These are phyloP conservation scores for Aethionema arabicum DNA, from an alignment of 345 rosid species.

Conservation along the genomic window DNA sequence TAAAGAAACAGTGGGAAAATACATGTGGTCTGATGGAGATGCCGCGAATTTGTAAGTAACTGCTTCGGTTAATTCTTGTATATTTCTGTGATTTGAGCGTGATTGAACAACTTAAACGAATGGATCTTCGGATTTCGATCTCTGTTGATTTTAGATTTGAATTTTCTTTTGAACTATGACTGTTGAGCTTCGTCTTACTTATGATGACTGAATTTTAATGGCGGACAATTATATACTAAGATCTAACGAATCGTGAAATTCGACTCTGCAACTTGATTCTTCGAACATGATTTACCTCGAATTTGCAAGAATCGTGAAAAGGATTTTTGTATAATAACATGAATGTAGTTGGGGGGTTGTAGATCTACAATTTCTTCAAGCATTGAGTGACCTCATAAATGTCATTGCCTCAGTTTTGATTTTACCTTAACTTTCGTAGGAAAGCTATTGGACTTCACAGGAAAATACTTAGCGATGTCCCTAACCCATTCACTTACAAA, in stretches of 20 bases:
- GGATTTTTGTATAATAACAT: slow-evolving; percentile 10
- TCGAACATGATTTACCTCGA: background rate
- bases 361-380: slow-evolving; percentile 7
- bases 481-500: background rate
- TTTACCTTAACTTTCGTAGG: slow-evolving; percentile 35
- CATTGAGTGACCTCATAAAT: background rate
- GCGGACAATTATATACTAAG: background rate
- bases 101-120: background rate
- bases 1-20: slow-evolving; percentile 42
- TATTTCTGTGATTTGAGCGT: background rate
- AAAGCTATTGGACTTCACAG: slow-evolving; percentile 39
- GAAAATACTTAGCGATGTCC: slow-evolving; percentile 34
- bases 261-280: background rate
- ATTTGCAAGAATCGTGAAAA: background rate
- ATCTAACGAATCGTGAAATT: background rate
- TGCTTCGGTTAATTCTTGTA: background rate
- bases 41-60: slow-evolving; percentile 22
- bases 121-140: background rate
- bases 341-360: slow-evolving; percentile 1
- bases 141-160: background rate
- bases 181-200: background rate
- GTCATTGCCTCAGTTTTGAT: background rate
- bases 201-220: background rate
- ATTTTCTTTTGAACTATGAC: background rate
- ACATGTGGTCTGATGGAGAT: slow-evolving; percentile 20